Percentiles rank a stretch among this genome's conserved stretches.
Conservation (phyloP, 257 asterid species). For the Solanum gandarillasii region DNA sequence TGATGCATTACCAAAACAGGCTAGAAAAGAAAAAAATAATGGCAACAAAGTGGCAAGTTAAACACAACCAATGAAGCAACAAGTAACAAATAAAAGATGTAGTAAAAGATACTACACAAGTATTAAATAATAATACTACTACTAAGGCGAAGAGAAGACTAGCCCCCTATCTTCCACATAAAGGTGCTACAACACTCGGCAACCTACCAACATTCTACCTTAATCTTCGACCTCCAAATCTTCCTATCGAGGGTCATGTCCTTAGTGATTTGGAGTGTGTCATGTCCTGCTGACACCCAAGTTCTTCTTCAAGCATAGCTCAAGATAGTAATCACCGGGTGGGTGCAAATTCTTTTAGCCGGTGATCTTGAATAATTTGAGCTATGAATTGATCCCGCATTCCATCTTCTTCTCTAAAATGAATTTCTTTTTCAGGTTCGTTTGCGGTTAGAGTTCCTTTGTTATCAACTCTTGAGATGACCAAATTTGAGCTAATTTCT, state of each 20-base stretch:
- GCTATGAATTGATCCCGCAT: background rate
- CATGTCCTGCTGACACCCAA: background rate
- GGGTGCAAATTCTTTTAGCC: background rate
- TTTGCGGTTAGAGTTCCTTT: background rate
- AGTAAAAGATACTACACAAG: background rate
- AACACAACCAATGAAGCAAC: background rate
- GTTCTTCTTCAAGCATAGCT: background rate
- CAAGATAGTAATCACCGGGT: background rate
- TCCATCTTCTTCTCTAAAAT: background rate
- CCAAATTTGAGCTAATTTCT: background rate
- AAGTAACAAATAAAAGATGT: background rate
- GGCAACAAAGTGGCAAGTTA: background rate
- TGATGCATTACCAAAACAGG: background rate
- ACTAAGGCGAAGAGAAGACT: background rate
- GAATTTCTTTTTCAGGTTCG: background rate
- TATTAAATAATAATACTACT: background rate
- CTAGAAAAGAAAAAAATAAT: background rate
- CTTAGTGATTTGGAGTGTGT: background rate
- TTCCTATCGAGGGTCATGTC: background rate
- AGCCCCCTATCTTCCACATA: background rate
- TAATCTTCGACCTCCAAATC: background rate
- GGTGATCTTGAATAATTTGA: background rate
- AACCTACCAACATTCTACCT: background rate
- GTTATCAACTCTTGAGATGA: background rate
- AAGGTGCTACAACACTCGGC: background rate